A percentile compares a stretch with the other conserved stretches of the same genome.
phyloP scores from a whole-genome alignment of 768 basidiomycete genomes.

The Lanmaoa rubissima region DNA sequence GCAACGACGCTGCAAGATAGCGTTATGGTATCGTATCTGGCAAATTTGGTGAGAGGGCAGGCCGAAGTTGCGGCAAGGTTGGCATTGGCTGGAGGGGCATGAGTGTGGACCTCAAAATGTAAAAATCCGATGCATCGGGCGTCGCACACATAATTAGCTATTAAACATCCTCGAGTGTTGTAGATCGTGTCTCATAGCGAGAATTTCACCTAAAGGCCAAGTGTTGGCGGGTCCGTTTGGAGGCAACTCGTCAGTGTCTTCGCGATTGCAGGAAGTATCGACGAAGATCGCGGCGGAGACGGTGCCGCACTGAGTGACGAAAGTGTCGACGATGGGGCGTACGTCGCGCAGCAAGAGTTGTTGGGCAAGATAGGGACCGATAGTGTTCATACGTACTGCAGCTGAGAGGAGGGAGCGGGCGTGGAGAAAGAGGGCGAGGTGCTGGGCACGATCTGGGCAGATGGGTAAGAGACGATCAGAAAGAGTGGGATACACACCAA shows the following conservation, averaged over 20 bases:
- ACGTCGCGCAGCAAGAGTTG: conserved; percentile 78
- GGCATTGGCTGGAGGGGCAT: conserved; percentile 57
- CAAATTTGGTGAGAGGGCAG: conserved; percentile 90
- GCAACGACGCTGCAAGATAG: conserved; percentile 84
- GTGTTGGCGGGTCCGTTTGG: conserved; percentile 75
- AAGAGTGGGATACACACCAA: conserved; percentile 48
- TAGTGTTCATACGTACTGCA: conserved; percentile 84
- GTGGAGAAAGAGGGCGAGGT: conserved; percentile 91
- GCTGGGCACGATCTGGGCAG: conserved; percentile 69
- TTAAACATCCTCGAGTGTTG: conserved; percentile 98
- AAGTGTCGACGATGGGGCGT: conserved; percentile 60
- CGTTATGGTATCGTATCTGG: conserved; percentile 92
- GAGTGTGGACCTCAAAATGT: conserved; percentile 12
- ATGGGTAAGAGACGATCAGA: conserved; percentile 1
- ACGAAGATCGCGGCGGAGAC: conserved; percentile 48
- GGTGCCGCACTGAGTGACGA: conserved; percentile 43
- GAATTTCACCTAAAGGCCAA: conserved; percentile 95
- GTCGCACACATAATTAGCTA: conserved; percentile 36
- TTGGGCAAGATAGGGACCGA: conserved; percentile 93
- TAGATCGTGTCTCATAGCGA: conserved; percentile 86
- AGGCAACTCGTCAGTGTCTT: conserved; percentile 18
- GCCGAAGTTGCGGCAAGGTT: conserved; percentile 88
- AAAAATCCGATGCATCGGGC: background rate
- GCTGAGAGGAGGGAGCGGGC: conserved; percentile 88
- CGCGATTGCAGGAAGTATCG: background rate